Percentiles rank a stretch among this genome's conserved stretches.
Conservation (phyloP, 805 yeast species). For the Pichia sporocuriosa region DNA sequence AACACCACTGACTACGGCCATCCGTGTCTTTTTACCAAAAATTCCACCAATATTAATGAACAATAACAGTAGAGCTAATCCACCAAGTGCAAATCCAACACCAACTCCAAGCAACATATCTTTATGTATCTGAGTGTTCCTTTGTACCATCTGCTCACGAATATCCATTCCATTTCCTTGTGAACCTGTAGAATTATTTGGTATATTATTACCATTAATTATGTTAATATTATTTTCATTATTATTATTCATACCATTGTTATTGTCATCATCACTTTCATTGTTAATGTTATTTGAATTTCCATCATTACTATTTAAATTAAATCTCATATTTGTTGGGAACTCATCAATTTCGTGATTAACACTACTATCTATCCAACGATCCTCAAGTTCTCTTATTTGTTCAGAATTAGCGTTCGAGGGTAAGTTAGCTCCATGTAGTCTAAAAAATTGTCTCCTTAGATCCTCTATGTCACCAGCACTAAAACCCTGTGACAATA, state of each 20-base stretch:
- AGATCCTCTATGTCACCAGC: constrained; percentile 68
- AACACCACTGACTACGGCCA: constrained; percentile 69
- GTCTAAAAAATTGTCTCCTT: constrained; percentile 63
- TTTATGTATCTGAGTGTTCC: constrained; percentile 38
- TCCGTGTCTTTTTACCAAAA: constrained; percentile 54
- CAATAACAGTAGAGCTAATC: constrained; percentile 56
- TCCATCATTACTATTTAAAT: neutral
- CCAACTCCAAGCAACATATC: constrained; percentile 65
- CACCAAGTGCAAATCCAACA: constrained; percentile 72
- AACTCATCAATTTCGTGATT: constrained; percentile 44
- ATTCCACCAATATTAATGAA: constrained; percentile 48
- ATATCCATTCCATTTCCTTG: neutral
- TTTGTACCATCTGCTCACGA: constrained; percentile 3
- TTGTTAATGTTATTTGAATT: neutral
- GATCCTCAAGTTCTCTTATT: constrained; percentile 66
- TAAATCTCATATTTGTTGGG: constrained; percentile 27
- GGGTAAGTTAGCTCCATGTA: constrained; percentile 45
- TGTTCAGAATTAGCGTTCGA: constrained; percentile 43
- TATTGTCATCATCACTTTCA: neutral
- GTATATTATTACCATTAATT: neutral
- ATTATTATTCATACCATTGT: constrained; percentile 5
- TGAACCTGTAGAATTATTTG: neutral
- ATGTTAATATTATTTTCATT: neutral
- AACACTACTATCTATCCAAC: constrained; percentile 81
- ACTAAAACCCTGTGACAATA: constrained; percentile 76